These are phyloP conservation scores for Wickerhamomyces chambardii DNA, from an alignment of 805 yeast species.

Conservation along the genomic window DNA sequence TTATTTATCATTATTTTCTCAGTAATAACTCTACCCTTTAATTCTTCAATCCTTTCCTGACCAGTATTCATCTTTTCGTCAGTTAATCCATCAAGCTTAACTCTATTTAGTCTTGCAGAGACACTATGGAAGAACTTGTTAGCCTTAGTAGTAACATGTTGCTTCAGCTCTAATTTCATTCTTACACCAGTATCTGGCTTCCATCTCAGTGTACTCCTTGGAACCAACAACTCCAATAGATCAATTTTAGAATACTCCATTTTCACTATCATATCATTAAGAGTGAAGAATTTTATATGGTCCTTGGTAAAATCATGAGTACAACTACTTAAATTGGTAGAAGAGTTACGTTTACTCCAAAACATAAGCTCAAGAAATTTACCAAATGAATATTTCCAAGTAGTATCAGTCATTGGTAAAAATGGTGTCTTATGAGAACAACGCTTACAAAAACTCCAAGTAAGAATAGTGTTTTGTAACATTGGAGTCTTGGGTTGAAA, in stretches of 20 bases:
- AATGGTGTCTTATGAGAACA: constrained; percentile 75
- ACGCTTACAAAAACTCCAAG: constrained; percentile 87
- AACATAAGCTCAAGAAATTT: constrained; percentile 83
- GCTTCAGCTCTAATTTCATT: constrained; percentile 55
- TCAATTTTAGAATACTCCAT: constrained; percentile 73
- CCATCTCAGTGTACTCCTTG: constrained; percentile 65
- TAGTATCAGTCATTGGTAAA: constrained; percentile 71
- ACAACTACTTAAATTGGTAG: constrained; percentile 59
- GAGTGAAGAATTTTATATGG: constrained; percentile 79
- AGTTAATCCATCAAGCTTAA: constrained; percentile 66
- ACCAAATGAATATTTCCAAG: constrained; percentile 90
- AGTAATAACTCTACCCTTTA: constrained; percentile 40
- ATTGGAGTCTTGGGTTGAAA: constrained; percentile 49
- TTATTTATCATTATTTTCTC: constrained; percentile 40
- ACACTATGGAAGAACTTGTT: constrained; percentile 66
- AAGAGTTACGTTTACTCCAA: constrained; percentile 52
- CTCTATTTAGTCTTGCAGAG: constrained; percentile 56
- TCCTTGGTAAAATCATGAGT: constrained; percentile 74
- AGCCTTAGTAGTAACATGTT: constrained; percentile 43
- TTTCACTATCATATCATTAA: constrained; percentile 67
- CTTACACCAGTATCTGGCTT: constrained; percentile 60
- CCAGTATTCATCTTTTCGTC: constrained; percentile 69
- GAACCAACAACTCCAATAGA: constrained; percentile 70
- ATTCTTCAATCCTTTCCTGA: constrained; percentile 41
- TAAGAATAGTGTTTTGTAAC: constrained; percentile 57